These are phyloP conservation scores for Hysterium pulicare DNA, from an alignment of 2,329 filamentous ascomycete genomes.

Conservation along the genomic window DNA sequence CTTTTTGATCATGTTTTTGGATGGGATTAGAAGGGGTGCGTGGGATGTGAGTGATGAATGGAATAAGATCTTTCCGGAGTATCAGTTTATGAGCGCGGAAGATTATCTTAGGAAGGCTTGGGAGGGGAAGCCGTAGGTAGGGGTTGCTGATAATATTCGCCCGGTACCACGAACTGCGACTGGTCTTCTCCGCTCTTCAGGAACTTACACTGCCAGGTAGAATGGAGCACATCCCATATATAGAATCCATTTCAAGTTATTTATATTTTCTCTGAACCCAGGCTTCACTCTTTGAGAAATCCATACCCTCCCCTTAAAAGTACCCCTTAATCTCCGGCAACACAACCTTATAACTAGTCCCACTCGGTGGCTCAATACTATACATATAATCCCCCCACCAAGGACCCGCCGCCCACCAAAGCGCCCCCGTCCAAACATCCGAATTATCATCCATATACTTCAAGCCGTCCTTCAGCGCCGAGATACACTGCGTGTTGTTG, in stretches of 20 bases:
- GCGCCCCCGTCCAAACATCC: constrained; percentile 53
- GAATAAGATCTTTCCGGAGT: constrained; percentile 46
- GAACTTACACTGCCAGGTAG: too few relatives aligned
- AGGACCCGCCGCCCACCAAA: constrained; percentile 57
- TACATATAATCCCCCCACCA: constrained; percentile 51
- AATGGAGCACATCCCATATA: too few relatives aligned
- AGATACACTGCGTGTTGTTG: constrained; percentile 48
- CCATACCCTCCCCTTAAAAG: constrained; percentile 14
- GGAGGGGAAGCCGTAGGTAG: constrained; percentile 33
- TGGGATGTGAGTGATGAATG: constrained; percentile 46
- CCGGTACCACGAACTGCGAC: too few relatives aligned
- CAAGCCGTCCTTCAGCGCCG: constrained; percentile 50
- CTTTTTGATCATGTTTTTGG: constrained; percentile 43
- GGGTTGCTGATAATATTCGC: background rate
- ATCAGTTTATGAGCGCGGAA: constrained; percentile 41
- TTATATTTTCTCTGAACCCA: too few relatives aligned
- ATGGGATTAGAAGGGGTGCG: constrained; percentile 40
- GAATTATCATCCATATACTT: constrained; percentile 46
- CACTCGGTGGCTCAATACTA: constrained; percentile 49
- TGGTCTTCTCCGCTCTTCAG: too few relatives aligned
- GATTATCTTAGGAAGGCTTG: constrained; percentile 44
- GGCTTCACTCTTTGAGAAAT: too few relatives aligned
- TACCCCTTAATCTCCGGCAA: constrained; percentile 36
- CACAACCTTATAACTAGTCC: constrained; percentile 39
- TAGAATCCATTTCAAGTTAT: too few relatives aligned